These are phyloP conservation scores for Phytopythium ostracodes DNA, from an alignment of 352 stramenopile genomes.

Conservation along the genomic window DNA sequence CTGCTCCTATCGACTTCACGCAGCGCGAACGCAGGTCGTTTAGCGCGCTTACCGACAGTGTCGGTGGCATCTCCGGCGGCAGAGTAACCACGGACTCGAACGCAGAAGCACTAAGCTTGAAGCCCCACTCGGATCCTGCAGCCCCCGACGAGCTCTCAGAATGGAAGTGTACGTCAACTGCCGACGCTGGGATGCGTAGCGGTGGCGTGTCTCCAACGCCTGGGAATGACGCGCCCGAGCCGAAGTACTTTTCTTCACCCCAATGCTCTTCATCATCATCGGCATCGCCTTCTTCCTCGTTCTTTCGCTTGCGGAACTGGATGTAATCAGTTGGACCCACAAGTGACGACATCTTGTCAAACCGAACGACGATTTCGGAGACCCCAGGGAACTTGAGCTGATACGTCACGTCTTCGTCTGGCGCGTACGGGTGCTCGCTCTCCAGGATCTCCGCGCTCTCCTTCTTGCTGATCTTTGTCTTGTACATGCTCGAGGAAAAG, in stretches of 20 bases:
- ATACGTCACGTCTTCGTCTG: conserved; percentile 59
- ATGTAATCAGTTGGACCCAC: conserved; percentile 76
- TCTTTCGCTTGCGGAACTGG: conserved; percentile 56
- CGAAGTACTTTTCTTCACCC: conserved; percentile 74
- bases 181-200: conserved; percentile 56
- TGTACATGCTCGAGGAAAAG: conserved; percentile 16
- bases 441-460: conserved; percentile 75
- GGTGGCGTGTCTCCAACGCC: conserved; percentile 48
- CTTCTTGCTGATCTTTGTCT: conserved; percentile 50
- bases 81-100: conserved; percentile 49
- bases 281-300: conserved; percentile 10
- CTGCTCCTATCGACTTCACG: conserved; percentile 44
- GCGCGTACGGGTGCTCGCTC: conserved; percentile 68
- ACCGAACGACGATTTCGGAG: conserved; percentile 70
- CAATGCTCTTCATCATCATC: conserved; percentile 34
- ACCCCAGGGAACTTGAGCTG: conserved; percentile 62
- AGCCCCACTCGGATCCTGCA: conserved; percentile 66
- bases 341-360: conserved; percentile 74
- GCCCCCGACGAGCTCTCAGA: conserved; percentile 37
- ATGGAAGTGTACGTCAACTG: conserved; percentile 70
- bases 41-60: conserved; percentile 30
- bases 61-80: conserved; percentile 53
- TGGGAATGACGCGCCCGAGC: conserved; percentile 50
- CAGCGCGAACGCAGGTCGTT: conserved; percentile 53
- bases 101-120: conserved; percentile 69